Evolutionary conservation across 2,329 filamentous ascomycete species (phyloP).

Genomic region (Exophiala calicioides): DNA sequence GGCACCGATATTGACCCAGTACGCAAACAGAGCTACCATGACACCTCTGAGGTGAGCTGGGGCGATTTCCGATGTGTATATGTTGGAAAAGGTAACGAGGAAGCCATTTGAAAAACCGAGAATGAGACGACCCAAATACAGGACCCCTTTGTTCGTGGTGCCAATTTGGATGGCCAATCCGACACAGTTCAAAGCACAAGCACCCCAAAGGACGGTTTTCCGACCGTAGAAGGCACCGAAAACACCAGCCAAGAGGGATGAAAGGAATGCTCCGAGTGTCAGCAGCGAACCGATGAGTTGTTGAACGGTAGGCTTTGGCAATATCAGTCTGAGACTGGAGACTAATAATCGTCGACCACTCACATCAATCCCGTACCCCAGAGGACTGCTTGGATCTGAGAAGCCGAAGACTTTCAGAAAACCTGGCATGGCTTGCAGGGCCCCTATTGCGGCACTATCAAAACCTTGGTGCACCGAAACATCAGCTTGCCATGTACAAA

Average conservation of each 20-base stretch:
- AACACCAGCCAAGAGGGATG: slow-evolving; percentile 35
- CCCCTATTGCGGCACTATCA: slow-evolving; percentile 47
- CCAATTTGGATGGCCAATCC: slow-evolving; percentile 61
- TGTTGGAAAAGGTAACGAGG: slow-evolving; percentile 49
- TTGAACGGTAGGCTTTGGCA: slow-evolving; percentile 37
- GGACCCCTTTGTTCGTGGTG: slow-evolving; percentile 52
- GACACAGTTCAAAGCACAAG: slow-evolving; percentile 51
- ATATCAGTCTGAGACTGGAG: too few relatives aligned
- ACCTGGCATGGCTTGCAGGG: slow-evolving; percentile 18
- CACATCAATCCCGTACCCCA: slow-evolving; percentile 37
- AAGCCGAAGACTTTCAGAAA: slow-evolving; percentile 33
- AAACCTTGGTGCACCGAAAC: too few relatives aligned
- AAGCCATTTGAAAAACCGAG: slow-evolving; percentile 54
- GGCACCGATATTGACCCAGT: slow-evolving; percentile 29
- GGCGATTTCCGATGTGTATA: slow-evolving; percentile 52
- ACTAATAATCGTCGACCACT: too few relatives aligned
- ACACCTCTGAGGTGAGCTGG: slow-evolving; percentile 53
- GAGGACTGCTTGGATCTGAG: slow-evolving; percentile 24
- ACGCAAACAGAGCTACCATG: slow-evolving; percentile 49
- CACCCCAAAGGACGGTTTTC: slow-evolving; percentile 47
- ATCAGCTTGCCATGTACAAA: too few relatives aligned
- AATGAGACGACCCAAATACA: slow-evolving; percentile 57
- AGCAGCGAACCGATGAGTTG: slow-evolving; percentile 49
- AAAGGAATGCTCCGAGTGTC: slow-evolving; percentile 48
- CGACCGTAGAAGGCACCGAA: slow-evolving; percentile 41